Evolutionary conservation across 352 stramenopile species (phyloP).

Genomic region (Phytophthora litchii): DNA sequence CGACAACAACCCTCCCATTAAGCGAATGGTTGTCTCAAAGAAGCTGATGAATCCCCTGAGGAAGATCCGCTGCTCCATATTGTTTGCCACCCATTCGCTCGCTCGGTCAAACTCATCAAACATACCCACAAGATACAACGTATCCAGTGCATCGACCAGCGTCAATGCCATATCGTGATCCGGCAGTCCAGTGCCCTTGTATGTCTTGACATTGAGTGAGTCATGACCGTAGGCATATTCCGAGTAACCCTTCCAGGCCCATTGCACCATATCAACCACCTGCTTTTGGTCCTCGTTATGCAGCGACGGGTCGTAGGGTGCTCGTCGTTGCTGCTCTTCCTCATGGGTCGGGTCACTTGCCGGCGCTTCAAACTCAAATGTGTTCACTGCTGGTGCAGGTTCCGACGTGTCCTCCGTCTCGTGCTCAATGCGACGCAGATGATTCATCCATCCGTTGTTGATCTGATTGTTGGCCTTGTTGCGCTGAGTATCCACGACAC

Average conservation of each 20-base stretch:
- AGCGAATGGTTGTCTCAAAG: conserved; percentile 84
- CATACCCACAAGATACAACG: conserved; percentile 76
- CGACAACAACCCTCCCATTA: conserved; percentile 74
- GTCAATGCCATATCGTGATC: conserved; percentile 81
- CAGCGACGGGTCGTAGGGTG: conserved; percentile 47
- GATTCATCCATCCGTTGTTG: conserved; percentile 49
- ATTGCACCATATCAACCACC: conserved; percentile 69
- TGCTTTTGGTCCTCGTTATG: conserved; percentile 67
- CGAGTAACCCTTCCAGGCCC: conserved; percentile 84
- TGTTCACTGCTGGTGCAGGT: conserved; percentile 4
- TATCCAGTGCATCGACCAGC: conserved; percentile 81
- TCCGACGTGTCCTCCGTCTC: conserved; percentile 17
- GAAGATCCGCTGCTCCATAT: conserved; percentile 78
- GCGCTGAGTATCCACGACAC: conserved; percentile 16
- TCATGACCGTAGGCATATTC: conserved; percentile 74
- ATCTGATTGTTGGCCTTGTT: neutral
- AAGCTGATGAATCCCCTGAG: conserved; percentile 66
- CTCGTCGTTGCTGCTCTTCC: conserved; percentile 44
- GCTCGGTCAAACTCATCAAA: conserved; percentile 80
- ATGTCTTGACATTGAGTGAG: conserved; percentile 69
- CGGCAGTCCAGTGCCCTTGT: conserved; percentile 58
- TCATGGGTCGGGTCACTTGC: conserved; percentile 30
- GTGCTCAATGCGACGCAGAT: conserved; percentile 41
- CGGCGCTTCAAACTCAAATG: conserved; percentile 30
- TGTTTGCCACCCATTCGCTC: conserved; percentile 62